Conservation (phyloP, 2,329 filamentous ascomycete species). For the Teratosphaeria nubilosa region DNA sequence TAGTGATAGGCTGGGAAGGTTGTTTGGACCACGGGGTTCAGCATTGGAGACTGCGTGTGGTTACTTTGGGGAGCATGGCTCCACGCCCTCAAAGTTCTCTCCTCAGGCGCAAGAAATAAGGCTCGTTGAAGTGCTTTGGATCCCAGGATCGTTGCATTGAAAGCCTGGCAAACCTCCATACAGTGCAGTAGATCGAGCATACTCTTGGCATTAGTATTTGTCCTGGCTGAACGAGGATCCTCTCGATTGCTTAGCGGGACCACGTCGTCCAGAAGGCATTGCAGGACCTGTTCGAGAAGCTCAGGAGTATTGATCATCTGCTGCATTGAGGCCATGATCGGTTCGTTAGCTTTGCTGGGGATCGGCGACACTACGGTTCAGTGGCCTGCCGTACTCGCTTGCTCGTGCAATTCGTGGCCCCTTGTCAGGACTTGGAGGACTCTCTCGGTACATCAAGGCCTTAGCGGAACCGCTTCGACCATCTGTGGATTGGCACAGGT, state of each 20-base stretch:
- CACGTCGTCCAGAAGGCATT: constrained; percentile 6
- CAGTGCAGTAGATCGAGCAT: constrained; percentile 8
- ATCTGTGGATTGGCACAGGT: too few relatives aligned
- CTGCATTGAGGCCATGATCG: neutral
- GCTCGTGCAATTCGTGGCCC: too few relatives aligned
- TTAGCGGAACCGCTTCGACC: too few relatives aligned
- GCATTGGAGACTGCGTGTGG: constrained; percentile 4
- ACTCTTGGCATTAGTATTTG: constrained; percentile 5
- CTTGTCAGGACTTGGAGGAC: too few relatives aligned
- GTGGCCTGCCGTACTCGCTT: too few relatives aligned
- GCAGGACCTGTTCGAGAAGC: constrained; percentile 14
- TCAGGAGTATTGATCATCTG: constrained; percentile 13
- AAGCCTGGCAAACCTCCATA: constrained; percentile 11
- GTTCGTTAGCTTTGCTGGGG: neutral
- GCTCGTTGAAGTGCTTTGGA: constrained; percentile 8
- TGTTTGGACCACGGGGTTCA: constrained; percentile 15
- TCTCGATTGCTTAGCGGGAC: constrained; percentile 6
- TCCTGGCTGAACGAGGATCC: constrained; percentile 14
- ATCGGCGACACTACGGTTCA: neutral
- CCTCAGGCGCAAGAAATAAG: constrained; percentile 11
- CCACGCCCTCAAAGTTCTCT: constrained; percentile 5
- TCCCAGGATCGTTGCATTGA: constrained; percentile 8
- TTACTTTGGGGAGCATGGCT: neutral
- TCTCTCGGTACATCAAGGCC: too few relatives aligned
- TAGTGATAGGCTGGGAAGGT: constrained; percentile 14